A percentile compares a stretch with the other conserved stretches of the same genome.
Conservation (phyloP, 2,329 filamentous ascomycete species). For the Bipolaris victoriae region DNA sequence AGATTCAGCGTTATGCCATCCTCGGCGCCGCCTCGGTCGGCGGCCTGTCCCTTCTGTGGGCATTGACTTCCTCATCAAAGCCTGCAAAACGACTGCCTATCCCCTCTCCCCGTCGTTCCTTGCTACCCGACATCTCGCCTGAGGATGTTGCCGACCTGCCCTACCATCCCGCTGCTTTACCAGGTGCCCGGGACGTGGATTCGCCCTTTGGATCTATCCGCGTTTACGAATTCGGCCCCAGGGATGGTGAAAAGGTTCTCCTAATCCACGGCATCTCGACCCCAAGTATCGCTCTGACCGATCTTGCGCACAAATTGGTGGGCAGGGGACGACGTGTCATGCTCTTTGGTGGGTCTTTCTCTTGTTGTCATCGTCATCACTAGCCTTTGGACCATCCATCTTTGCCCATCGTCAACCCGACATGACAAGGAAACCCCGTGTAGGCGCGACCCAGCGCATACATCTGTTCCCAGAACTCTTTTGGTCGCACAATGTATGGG, state of each 20-base stretch:
- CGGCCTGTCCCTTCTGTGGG: conserved; percentile 31
- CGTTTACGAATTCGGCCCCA: conserved; percentile 82
- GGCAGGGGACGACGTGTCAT: conserved; percentile 75
- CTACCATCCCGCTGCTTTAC: conserved; percentile 74
- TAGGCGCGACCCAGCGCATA: background rate
- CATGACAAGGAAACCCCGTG: background rate
- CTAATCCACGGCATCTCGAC: conserved; percentile 84
- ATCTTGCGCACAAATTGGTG: conserved; percentile 70
- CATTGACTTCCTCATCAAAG: conserved; percentile 27
- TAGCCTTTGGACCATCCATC: conserved; percentile 4
- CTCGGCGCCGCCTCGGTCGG: conserved; percentile 38
- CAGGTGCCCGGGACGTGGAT: conserved; percentile 70
- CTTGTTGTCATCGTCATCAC: conserved; percentile 7
- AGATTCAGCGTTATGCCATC: conserved; percentile 25
- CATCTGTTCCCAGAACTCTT: background rate
- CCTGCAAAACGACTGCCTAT: conserved; percentile 23
- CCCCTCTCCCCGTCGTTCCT: conserved; percentile 37
- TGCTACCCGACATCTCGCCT: conserved; percentile 34
- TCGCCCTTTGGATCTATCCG: conserved; percentile 74
- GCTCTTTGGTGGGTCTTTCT: conserved; percentile 65
- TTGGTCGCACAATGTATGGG: background rate
- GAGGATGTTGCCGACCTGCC: conserved; percentile 44
- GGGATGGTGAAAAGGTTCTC: conserved; percentile 72
- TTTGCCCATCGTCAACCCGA: background rate
- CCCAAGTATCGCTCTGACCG: conserved; percentile 71